These are phyloP conservation scores for Dryas alaskensis DNA, from an alignment of 306 rosid genomes.

Conservation along the genomic window DNA sequence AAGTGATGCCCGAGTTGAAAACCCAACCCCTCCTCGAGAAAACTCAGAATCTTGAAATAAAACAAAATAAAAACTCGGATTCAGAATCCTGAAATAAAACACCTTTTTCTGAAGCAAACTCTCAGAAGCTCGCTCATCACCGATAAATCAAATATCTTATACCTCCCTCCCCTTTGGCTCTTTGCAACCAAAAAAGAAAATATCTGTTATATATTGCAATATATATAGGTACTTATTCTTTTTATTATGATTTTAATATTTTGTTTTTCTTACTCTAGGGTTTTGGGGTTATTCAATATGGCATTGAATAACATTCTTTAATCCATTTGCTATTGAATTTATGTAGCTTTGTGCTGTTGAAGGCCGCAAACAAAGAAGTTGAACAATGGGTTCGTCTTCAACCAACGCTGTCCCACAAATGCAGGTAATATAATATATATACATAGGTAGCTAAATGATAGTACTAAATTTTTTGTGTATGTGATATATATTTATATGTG, in stretches of 20 bases:
- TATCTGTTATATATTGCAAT: too few relatives aligned
- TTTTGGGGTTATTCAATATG: conserved; percentile 2
- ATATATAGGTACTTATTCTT: too few relatives aligned
- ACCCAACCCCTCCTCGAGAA: neutral
- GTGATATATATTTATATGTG: neutral
- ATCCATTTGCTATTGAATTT: neutral
- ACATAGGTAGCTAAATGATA: neutral
- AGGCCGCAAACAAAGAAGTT: conserved; percentile 6
- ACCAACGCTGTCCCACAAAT: conserved; percentile 36
- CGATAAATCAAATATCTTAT: neutral
- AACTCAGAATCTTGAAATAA: neutral
- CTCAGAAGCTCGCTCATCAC: neutral
- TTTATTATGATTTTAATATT: neutral
- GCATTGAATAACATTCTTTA: neutral
- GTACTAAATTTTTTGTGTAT: neutral
- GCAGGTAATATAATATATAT: conserved; percentile 36
- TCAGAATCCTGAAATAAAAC: neutral
- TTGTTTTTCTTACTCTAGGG: neutral
- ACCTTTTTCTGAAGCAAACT: neutral
- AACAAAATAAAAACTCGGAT: too few relatives aligned
- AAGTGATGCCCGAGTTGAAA: neutral
- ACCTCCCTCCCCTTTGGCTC: too few relatives aligned
- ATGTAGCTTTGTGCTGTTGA: neutral
- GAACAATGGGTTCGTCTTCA: conserved; percentile 55
- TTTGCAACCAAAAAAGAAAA: too few relatives aligned